These are phyloP conservation scores for Apiospora aurea DNA, from an alignment of 2,329 filamentous ascomycete species.

Conservation along the genomic window DNA sequence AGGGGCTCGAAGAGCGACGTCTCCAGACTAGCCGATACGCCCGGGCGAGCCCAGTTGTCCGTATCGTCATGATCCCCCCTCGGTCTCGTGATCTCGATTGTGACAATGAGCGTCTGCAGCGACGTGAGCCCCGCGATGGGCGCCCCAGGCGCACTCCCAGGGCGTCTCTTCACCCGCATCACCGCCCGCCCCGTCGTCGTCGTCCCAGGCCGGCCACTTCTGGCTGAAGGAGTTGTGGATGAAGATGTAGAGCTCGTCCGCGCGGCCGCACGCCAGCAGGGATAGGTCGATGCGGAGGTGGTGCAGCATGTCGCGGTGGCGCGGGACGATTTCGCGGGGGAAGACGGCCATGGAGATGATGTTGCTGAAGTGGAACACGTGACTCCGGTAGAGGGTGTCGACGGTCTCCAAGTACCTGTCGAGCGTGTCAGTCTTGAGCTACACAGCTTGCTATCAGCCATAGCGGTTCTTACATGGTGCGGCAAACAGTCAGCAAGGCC, in stretches of 20 bases:
- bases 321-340: constrained; percentile 13
- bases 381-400: constrained; percentile 19
- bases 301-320: constrained; percentile 17
- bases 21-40: background rate
- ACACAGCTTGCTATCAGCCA: too few relatives aligned
- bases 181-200: background rate
- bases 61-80: background rate
- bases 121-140: constrained; percentile 17
- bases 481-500: background rate
- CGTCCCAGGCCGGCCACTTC: constrained; percentile 22
- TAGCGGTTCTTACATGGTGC: background rate
- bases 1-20: background rate
- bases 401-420: constrained; percentile 18
- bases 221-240: constrained; percentile 23
- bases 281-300: constrained; percentile 21
- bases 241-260: background rate
- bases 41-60: background rate
- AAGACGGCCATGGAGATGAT: constrained; percentile 22
- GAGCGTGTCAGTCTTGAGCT: background rate
- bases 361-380: constrained; percentile 22
- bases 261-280: background rate
- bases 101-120: constrained; percentile 23
- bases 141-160: constrained; percentile 19
- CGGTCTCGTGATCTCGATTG: background rate
- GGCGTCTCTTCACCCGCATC: constrained; percentile 6